Conservation (phyloP, 164 flowering plant species). For the Brasenia schreberi region DNA sequence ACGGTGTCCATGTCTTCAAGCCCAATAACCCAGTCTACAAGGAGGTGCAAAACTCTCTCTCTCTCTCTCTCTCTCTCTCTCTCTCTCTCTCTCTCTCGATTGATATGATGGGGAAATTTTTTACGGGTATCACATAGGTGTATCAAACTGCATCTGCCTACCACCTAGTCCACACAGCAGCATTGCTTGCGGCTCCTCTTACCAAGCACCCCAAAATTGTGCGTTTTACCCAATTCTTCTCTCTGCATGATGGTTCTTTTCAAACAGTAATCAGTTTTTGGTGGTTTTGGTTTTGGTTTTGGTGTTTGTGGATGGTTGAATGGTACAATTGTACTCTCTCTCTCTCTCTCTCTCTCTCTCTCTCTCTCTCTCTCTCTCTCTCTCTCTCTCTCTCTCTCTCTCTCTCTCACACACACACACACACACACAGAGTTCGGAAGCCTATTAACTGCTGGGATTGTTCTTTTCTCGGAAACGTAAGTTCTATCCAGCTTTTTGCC, state of each 20-base stretch:
- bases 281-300: not conserved
- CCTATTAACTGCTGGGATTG: conserved; percentile 67
- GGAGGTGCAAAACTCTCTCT: conserved; percentile 28
- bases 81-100: conserved; percentile 1
- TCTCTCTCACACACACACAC: no score
- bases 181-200: conserved; percentile 71
- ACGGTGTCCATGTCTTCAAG: conserved; percentile 80
- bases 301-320: not conserved
- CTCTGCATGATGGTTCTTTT: not conserved
- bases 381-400: no score
- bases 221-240: conserved; percentile 13
- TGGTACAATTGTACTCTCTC: not conserved
- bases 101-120: not conserved
- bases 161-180: conserved; percentile 91
- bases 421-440: conserved; percentile 65
- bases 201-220: conserved; percentile 64
- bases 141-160: conserved; percentile 93
- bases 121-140: conserved; percentile 33
- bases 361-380: conserved; percentile 1
- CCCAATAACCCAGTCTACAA: conserved; percentile 75
- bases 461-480: conserved; percentile 94
- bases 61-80: not conserved
- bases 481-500: conserved; percentile 7
- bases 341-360: no score
- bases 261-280: not conserved